Evolutionary conservation across 441 rosid genomes (phyloP).

Genomic region (Viola pubescens): DNA sequence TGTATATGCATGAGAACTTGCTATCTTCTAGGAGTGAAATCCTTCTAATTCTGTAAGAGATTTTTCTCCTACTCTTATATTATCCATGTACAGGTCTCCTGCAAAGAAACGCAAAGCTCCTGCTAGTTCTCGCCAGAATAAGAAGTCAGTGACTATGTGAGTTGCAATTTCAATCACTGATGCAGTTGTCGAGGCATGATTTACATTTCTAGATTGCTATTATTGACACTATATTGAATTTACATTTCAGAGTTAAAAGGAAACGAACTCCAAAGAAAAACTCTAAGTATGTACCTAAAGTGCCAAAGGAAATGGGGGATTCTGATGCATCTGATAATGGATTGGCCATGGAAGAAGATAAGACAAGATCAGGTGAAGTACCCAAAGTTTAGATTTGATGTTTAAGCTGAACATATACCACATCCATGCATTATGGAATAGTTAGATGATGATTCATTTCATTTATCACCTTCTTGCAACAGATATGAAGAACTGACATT

Average conservation of each 20-base stretch:
- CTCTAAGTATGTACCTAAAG: slow-evolving; percentile 29
- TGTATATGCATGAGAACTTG: too few relatives aligned
- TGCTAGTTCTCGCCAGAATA: slow-evolving; percentile 31
- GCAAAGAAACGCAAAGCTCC: slow-evolving; percentile 41
- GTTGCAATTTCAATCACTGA: slow-evolving; percentile 21
- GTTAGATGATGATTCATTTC: too few relatives aligned
- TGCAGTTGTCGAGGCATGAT: slow-evolving; percentile 3
- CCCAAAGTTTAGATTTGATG: neutral
- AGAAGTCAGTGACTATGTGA: slow-evolving; percentile 47
- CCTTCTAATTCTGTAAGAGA: neutral
- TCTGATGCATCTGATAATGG: slow-evolving; percentile 38
- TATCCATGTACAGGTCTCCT: slow-evolving; percentile 41
- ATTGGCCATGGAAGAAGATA: slow-evolving; percentile 20
- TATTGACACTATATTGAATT: too few relatives aligned
- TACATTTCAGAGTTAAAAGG: slow-evolving; percentile 46
- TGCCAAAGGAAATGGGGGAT: slow-evolving; percentile 36
- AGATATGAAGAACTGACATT: too few relatives aligned
- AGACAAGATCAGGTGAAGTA: slow-evolving; percentile 30
- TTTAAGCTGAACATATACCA: too few relatives aligned
- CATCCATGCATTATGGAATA: too few relatives aligned
- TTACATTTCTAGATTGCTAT: too few relatives aligned
- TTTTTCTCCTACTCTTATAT: slow-evolving; percentile 4
- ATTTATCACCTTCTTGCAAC: too few relatives aligned
- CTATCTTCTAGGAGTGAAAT: too few relatives aligned
- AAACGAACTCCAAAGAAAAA: slow-evolving; percentile 85